These are phyloP conservation scores for Fusarium sp. DNA, from an alignment of 2,329 filamentous ascomycete species.

Conservation along the genomic window DNA sequence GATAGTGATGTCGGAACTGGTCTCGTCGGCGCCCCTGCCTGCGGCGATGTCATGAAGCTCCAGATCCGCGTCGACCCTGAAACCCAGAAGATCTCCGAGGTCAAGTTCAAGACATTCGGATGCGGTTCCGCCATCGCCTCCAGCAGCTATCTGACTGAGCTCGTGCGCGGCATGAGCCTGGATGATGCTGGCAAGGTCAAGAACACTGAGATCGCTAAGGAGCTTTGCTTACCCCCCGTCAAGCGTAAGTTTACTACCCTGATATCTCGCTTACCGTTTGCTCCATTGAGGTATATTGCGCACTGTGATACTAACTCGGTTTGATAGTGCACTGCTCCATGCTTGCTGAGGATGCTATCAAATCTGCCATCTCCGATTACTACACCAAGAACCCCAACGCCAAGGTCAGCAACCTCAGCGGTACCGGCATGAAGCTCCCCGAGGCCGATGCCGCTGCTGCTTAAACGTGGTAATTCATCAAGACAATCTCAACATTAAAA, in stretches of 20 bases:
- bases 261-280: not conserved
- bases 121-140: constrained; percentile 95
- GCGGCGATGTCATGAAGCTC: constrained; percentile 88
- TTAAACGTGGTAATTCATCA: constrained; percentile 22
- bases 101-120: constrained; percentile 98
- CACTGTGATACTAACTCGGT: constrained; percentile 41
- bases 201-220: constrained; percentile 98
- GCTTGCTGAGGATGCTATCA: constrained; percentile 91
- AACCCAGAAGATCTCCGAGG: constrained; percentile 88
- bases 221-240: constrained; percentile 87
- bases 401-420: constrained; percentile 77
- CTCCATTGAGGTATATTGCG: constrained; percentile 15
- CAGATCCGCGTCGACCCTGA: constrained; percentile 86
- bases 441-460: constrained; percentile 55
- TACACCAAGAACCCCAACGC: constrained; percentile 87
- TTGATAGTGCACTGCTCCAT: constrained; percentile 84
- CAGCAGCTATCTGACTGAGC: constrained; percentile 91
- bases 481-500: not conserved
- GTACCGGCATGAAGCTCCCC: constrained; percentile 75
- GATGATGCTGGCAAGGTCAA: constrained; percentile 92
- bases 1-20: constrained; percentile 88
- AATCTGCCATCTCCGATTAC: constrained; percentile 89
- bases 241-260: constrained; percentile 72
- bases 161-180: constrained; percentile 92
- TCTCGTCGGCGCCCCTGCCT: constrained; percentile 87